Evolutionary conservation across 805 yeast species (phyloP).

Genomic region (Sungouiella blattae): DNA sequence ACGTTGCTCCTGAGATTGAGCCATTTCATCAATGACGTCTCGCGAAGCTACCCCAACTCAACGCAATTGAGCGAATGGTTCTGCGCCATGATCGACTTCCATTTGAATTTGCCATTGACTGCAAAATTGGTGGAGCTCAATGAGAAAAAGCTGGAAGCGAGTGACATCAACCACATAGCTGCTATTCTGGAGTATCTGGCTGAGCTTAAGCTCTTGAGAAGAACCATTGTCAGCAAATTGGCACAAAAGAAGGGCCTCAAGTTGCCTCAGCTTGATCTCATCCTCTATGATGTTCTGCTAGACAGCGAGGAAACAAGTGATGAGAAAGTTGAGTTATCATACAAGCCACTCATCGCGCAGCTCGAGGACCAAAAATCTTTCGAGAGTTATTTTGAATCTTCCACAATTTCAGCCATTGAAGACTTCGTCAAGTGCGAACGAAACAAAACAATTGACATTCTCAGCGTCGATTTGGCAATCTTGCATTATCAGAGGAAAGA

Average conservation of each 20-base stretch:
- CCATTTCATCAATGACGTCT: slow-evolving; percentile 39
- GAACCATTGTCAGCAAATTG: slow-evolving; percentile 27
- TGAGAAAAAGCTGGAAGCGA: slow-evolving; percentile 9
- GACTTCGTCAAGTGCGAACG: slow-evolving; percentile 51
- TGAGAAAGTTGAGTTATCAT: slow-evolving; percentile 8
- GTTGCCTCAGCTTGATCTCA: slow-evolving; percentile 21
- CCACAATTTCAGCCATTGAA: slow-evolving; percentile 55
- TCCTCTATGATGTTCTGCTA: slow-evolving; percentile 8
- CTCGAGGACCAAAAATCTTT: slow-evolving; percentile 18
- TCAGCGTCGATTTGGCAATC: slow-evolving; percentile 77
- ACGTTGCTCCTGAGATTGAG: slow-evolving; percentile 35
- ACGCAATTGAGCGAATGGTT: slow-evolving; percentile 34
- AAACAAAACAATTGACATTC: slow-evolving; percentile 63
- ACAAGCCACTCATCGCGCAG: slow-evolving; percentile 12
- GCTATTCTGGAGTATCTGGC: slow-evolving; percentile 42
- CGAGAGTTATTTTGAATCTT: slow-evolving; percentile 36
- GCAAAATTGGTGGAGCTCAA: slow-evolving; percentile 23
- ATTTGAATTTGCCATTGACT: slow-evolving; percentile 23
- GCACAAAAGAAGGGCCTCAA: slow-evolving; percentile 8
- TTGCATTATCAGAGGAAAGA: slow-evolving; percentile 57
- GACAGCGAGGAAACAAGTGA: slow-evolving; percentile 1
- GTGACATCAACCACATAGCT: slow-evolving; percentile 12
- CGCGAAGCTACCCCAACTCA: slow-evolving; percentile 17
- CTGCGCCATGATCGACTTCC: slow-evolving; percentile 39
- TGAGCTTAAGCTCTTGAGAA: slow-evolving; percentile 45